phyloP scores from a whole-genome alignment of 2,329 filamentous ascomycete genomes.

The Dactylellina drechsleri region DNA sequence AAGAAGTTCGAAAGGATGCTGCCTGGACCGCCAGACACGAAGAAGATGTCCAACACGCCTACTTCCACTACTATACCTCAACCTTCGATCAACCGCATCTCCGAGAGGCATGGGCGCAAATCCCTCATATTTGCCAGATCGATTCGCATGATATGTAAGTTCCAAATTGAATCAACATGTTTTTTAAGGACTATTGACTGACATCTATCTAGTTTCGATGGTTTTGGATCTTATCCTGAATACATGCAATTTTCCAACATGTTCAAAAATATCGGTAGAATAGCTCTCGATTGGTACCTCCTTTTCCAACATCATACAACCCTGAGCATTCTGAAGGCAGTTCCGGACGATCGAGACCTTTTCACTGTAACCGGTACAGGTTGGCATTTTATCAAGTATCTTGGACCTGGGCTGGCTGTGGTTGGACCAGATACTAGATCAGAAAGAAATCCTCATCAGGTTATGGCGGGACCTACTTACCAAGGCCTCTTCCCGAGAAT shows the following conservation, averaged over 20 bases:
- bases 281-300: slow-evolving; percentile 97
- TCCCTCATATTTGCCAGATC: slow-evolving; percentile 89
- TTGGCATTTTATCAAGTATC: slow-evolving; percentile 98
- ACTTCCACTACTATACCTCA: slow-evolving; percentile 98
- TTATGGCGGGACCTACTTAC: slow-evolving; percentile 95
- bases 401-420: slow-evolving; percentile 89
- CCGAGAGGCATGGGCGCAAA: slow-evolving; percentile 95
- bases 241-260: slow-evolving; percentile 98
- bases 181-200: slow-evolving; percentile 23
- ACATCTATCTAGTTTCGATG: slow-evolving; percentile 77
- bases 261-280: slow-evolving; percentile 96
- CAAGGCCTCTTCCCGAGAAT: slow-evolving; percentile 97
- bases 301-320: slow-evolving; percentile 99
- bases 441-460: slow-evolving; percentile 87
- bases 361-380: slow-evolving; percentile 97
- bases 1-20: slow-evolving; percentile 89
- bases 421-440: slow-evolving; percentile 92
- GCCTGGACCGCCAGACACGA: slow-evolving; percentile 94
- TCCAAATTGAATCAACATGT: neutral
- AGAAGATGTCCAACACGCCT: slow-evolving; percentile 93
- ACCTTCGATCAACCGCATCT: slow-evolving; percentile 97
- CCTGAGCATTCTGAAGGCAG: slow-evolving; percentile 87
- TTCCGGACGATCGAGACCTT: slow-evolving; percentile 86
- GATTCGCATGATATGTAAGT: slow-evolving; percentile 98
- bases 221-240: slow-evolving; percentile 94